Conservation (phyloP, 192 early-diverging fungal genomes). For the Umbelopsis sp. region DNA sequence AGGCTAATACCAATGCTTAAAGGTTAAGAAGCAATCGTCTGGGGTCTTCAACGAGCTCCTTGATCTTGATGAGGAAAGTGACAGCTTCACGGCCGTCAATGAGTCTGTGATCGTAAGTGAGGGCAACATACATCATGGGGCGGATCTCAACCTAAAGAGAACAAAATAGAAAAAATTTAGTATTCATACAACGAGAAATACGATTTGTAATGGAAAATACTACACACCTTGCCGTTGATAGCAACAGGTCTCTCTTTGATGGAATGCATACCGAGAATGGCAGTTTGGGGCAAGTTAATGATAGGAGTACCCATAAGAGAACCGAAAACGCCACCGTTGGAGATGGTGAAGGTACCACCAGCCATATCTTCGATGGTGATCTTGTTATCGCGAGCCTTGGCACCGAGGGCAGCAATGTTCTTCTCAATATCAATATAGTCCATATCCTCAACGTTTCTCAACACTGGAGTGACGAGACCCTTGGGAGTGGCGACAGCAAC, state of each 20-base stretch:
- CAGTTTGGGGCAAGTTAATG: constrained; percentile 96
- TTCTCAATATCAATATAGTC: constrained; percentile 91
- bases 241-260: constrained; percentile 96
- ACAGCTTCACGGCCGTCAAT: constrained; percentile 99
- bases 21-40: constrained; percentile 86
- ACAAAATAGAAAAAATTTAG: constrained; percentile 1
- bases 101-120: constrained; percentile 98
- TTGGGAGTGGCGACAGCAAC: constrained; percentile 99
- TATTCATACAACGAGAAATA: constrained; percentile 10
- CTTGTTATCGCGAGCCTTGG: constrained; percentile 90
- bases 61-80: constrained; percentile 96
- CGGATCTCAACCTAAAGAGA: constrained; percentile 74
- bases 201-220: background rate
- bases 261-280: constrained; percentile 98
- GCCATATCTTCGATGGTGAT: constrained; percentile 98
- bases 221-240: constrained; percentile 83
- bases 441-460: constrained; percentile 89
- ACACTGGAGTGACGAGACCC: constrained; percentile 96
- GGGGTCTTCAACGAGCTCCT: constrained; percentile 97
- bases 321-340: constrained; percentile 98
- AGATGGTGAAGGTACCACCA: constrained; percentile 99
- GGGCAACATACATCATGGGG: constrained; percentile 97
- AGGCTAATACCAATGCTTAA: constrained; percentile 48
- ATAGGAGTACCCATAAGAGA: constrained; percentile 98
- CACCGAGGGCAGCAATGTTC: constrained; percentile 84